Conservation (phyloP, 495 filamentous ascomycete genomes). For the Penicillium coffeae region DNA sequence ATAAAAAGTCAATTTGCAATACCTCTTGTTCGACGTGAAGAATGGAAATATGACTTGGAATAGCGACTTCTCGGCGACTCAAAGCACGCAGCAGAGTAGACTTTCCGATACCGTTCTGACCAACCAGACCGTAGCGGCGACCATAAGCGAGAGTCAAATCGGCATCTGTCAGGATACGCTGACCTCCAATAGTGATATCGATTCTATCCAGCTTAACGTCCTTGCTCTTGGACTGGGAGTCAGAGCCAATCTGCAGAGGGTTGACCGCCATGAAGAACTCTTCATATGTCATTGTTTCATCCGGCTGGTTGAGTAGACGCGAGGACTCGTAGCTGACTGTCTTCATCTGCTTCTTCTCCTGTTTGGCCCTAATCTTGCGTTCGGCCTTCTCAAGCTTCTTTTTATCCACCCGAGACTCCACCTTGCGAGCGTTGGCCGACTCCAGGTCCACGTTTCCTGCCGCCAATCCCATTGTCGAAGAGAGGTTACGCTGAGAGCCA, state of each 20-base stretch:
- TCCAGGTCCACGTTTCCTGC: conserved; percentile 86
- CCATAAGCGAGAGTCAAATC: conserved; percentile 88
- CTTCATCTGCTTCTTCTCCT: conserved; percentile 97
- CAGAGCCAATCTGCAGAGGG: conserved; percentile 82
- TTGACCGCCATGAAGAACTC: conserved; percentile 99
- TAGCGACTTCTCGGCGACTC: conserved; percentile 86
- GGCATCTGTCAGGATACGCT: conserved; percentile 86
- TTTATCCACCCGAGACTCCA: conserved; percentile 94
- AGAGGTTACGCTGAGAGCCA: conserved; percentile 88
- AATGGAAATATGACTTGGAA: conserved; percentile 97
- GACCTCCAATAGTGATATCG: conserved; percentile 87
- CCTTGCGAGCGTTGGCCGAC: conserved; percentile 83
- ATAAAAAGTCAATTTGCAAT: conserved; percentile 17
- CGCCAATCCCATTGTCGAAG: conserved; percentile 85
- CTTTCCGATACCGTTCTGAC: conserved; percentile 99
- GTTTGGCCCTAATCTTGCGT: conserved; percentile 95
- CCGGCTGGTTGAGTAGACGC: conserved; percentile 74
- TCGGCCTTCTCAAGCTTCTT: conserved; percentile 99
- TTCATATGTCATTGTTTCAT: conserved; percentile 90
- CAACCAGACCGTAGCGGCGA: conserved; percentile 92
- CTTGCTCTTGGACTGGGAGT: conserved; percentile 80
- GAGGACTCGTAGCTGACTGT: conserved; percentile 97
- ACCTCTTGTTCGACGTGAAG: conserved; percentile 98
- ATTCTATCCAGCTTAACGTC: conserved; percentile 97
- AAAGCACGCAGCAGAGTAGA: conserved; percentile 88